Evolutionary conservation across 2,329 filamentous ascomycete species (phyloP).

Genomic region (Nothopassalora personata): DNA sequence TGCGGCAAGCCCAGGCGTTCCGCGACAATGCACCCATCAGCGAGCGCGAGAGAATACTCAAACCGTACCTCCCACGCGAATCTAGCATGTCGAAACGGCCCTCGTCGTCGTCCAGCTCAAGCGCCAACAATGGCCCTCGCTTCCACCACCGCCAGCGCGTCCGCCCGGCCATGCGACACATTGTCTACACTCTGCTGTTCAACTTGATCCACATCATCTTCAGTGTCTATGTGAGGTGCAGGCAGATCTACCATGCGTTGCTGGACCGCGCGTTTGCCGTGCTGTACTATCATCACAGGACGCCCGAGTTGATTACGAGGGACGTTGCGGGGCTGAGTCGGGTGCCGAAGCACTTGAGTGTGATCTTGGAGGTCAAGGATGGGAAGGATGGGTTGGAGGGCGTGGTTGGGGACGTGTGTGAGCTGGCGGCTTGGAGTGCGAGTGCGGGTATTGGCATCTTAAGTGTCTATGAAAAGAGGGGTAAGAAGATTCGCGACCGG

Average conservation of each 20-base stretch:
- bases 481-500: slow-evolving; percentile 46
- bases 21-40: slow-evolving; percentile 23
- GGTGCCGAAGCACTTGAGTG: slow-evolving; percentile 79
- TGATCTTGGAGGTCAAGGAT: slow-evolving; percentile 71
- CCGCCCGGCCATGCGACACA: slow-evolving; percentile 25
- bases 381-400: slow-evolving; percentile 64
- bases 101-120: neutral
- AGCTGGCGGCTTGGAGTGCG: slow-evolving; percentile 88
- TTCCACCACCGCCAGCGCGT: slow-evolving; percentile 26
- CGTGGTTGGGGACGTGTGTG: slow-evolving; percentile 82
- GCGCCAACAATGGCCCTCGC: slow-evolving; percentile 8
- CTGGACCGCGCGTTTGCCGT: slow-evolving; percentile 73
- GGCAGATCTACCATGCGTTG: slow-evolving; percentile 73
- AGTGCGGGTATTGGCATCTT: slow-evolving; percentile 81
- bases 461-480: slow-evolving; percentile 87
- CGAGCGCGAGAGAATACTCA: slow-evolving; percentile 30
- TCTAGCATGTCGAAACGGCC: slow-evolving; percentile 8
- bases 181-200: slow-evolving; percentile 62
- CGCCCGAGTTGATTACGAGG: slow-evolving; percentile 82
- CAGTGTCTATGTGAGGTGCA: slow-evolving; percentile 77
- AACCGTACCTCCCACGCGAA: slow-evolving; percentile 31
- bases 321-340: slow-evolving; percentile 72
- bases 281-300: slow-evolving; percentile 91
- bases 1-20: slow-evolving; percentile 26
- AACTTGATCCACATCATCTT: slow-evolving; percentile 73